Percentiles rank a stretch among this genome's conserved stretches.
Conservation (phyloP, 805 yeast genomes). For the Hanseniaspora nectarophila region DNA sequence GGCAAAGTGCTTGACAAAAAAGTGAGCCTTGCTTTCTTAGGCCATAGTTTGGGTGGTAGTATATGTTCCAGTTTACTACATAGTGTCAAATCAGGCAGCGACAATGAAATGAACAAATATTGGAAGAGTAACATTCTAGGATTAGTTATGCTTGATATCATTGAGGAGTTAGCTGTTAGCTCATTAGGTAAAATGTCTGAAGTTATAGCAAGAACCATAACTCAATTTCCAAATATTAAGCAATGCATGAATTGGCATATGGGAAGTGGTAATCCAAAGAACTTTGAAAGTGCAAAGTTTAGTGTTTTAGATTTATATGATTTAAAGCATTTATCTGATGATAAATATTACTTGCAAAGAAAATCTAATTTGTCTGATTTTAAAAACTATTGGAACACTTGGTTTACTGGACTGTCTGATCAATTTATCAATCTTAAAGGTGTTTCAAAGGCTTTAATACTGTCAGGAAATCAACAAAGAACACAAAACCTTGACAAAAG, state of each 20-base stretch:
- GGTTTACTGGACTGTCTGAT: slow-evolving; percentile 66
- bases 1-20: slow-evolving; percentile 1
- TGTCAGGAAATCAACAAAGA: slow-evolving; percentile 67
- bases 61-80: slow-evolving; percentile 48
- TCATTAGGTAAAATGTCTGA: slow-evolving; percentile 55
- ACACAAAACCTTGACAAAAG: slow-evolving; percentile 55
- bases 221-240: slow-evolving; percentile 37
- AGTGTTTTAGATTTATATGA: slow-evolving; percentile 64
- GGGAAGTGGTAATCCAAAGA: slow-evolving; percentile 41
- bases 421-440: slow-evolving; percentile 39
- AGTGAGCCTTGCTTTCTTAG: slow-evolving; percentile 46
- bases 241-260: slow-evolving; percentile 78
- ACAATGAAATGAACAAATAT: neutral
- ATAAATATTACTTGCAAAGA: slow-evolving; percentile 39
- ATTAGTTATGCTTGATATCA: slow-evolving; percentile 73
- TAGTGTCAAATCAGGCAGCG: slow-evolving; percentile 16
- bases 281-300: slow-evolving; percentile 49
- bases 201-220: slow-evolving; percentile 59
- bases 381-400: slow-evolving; percentile 58
- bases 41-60: slow-evolving; percentile 91
- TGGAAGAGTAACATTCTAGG: slow-evolving; percentile 41
- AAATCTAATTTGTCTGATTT: slow-evolving; percentile 51
- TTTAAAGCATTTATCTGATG: slow-evolving; percentile 12
- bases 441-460: slow-evolving; percentile 52
- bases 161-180: slow-evolving; percentile 78